Conservation (phyloP, 176 grass and related monocot genomes). For the Triticum turgidum region DNA sequence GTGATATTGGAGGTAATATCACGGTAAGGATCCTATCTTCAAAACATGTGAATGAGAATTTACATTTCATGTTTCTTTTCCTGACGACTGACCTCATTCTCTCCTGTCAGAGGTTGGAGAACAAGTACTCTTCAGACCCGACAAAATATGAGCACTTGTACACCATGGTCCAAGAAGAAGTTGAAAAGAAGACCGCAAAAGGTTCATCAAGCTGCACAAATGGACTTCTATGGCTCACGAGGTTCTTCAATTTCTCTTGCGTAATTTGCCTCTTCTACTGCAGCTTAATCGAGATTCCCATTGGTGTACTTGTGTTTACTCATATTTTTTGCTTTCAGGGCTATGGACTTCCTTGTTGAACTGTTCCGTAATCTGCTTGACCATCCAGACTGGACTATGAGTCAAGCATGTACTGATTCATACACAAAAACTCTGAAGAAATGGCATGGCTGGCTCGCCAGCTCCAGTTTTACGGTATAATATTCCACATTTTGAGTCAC, state of each 20-base stretch:
- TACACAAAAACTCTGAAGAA: constrained; percentile 96
- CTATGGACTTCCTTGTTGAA: constrained; percentile 96
- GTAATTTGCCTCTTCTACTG: background rate
- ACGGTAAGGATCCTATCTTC: constrained; percentile 56
- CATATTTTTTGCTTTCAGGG: constrained; percentile 41
- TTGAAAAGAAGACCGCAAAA: constrained; percentile 85
- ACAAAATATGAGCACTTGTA: constrained; percentile 82
- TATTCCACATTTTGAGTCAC: background rate
- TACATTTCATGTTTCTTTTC: background rate
- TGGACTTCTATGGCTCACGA: constrained; percentile 98
- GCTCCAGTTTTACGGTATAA: constrained; percentile 87
- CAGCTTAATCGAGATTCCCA: constrained; percentile 3
- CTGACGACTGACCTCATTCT: constrained; percentile 1
- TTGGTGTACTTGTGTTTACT: constrained; percentile 14
- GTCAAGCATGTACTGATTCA: constrained; percentile 84
- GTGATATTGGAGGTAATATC: constrained; percentile 94
- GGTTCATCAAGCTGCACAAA: constrained; percentile 92
- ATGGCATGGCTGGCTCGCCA: constrained; percentile 96
- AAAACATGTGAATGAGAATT: background rate
- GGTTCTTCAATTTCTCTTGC: constrained; percentile 39
- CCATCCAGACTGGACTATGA: constrained; percentile 85
- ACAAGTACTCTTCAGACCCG: constrained; percentile 69
- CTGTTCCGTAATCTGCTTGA: constrained; percentile 86
- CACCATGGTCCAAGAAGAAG: constrained; percentile 86
- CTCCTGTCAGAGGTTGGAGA: constrained; percentile 76